Evolutionary conservation across 257 asterid genomes (phyloP), one percentile per base, ranked within the genome.

Genomic region (Galeopsis tetrahit): DNA sequence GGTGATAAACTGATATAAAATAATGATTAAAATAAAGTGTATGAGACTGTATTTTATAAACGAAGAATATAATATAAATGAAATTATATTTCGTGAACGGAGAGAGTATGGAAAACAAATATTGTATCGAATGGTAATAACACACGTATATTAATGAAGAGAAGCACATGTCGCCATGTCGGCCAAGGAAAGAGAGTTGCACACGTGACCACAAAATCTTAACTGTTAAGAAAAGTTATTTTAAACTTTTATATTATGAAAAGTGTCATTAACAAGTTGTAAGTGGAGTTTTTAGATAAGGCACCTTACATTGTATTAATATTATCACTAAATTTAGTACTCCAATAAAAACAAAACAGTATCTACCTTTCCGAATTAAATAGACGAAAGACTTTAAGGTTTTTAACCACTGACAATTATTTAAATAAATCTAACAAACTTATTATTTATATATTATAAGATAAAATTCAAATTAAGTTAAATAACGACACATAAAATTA

Each of bases 161-260:
- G 58, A 49, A 28, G 64, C 81, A 78, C 75, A 81, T 82, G 81
- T 77, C 79, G 73, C 75, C 75, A 81, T 82, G 81, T 77, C 79
- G 73, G 59, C 13, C 21, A 69, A 72, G 79, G 66, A 71, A 75
- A 75, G 72, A 66, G 70, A 75, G 5, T 11, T 49, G 72, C 31
- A 75, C 81, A 75, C 83, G 81, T 78, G 74, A 82, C 63, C 57
- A 49, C 2, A 49, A 49, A 49, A 49, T 8, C 75, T 15, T 68
- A 31, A 71, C 72, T 70, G 59, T 68, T 11, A 68, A 6, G 38
- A 59, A 75, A 79, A 75, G 74, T 51, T 53, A 39, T 6, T 40
- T 58, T 48, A 31, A 62, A 32, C 53, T 17, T 64, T 53, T n/a
- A n/a, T 13, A 52, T 67, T 13, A 28, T 17, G 3, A 43, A 6